Evolutionary conservation across 768 basidiomycete species (phyloP).

Genomic region (Psilocybe tampanensis): DNA sequence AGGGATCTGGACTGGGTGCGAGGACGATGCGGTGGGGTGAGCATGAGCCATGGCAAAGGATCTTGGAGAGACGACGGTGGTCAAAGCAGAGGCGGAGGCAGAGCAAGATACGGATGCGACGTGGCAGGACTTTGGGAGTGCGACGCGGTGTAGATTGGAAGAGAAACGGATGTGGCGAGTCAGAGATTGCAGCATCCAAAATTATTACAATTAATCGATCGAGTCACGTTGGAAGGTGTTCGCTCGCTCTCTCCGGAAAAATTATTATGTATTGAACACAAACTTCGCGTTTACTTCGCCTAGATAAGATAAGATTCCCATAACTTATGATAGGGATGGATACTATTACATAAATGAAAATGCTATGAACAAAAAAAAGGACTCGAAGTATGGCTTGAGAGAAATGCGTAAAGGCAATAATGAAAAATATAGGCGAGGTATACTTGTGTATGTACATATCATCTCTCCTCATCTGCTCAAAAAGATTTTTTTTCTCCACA

Average conservation of each 20-base stretch:
- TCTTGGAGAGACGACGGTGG: slow-evolving; percentile 21
- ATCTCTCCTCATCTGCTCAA: no score
- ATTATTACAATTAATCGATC: slow-evolving; percentile 34
- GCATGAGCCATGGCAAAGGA: slow-evolving; percentile 55
- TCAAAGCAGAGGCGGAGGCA: neutral
- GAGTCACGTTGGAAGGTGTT: slow-evolving; percentile 40
- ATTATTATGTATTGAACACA: no score
- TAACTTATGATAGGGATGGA: no score
- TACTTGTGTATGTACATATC: no score
- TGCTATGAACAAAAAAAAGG: no score
- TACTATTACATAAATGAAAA: no score
- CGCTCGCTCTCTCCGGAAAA: no score
- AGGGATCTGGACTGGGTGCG: slow-evolving; percentile 50
- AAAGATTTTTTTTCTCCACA: no score
- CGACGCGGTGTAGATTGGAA: slow-evolving; percentile 33
- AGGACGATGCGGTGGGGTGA: slow-evolving; percentile 55
- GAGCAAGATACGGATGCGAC: slow-evolving; percentile 21
- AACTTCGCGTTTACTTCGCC: neutral
- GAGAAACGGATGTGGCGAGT: slow-evolving; percentile 31
- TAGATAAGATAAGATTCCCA: slow-evolving; percentile 13
- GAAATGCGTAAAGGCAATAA: neutral
- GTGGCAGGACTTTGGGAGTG: slow-evolving; percentile 34
- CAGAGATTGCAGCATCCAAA: slow-evolving; percentile 40
- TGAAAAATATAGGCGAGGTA: neutral
- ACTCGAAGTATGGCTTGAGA: no score